Evolutionary conservation across 2,329 filamentous ascomycete genomes (phyloP), one percentile per base, ranked within the genome.

Genomic region (Epichloe sibirici): DNA sequence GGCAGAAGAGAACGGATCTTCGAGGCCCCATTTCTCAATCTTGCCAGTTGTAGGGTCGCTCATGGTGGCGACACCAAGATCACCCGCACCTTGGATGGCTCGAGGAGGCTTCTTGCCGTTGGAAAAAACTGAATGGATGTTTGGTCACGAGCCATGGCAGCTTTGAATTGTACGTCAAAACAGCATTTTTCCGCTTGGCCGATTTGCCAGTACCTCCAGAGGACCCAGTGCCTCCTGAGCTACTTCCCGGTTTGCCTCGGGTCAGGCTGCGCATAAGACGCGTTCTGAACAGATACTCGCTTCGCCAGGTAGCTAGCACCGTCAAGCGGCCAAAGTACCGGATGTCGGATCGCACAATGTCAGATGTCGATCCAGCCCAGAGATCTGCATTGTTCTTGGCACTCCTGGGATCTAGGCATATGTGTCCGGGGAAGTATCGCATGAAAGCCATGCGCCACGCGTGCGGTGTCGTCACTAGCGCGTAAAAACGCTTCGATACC

Each of bases 391-490:
- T 65, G 52, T 69, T 63, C 42, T 71, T 67, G 15, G 59, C 60
- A 4, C 57, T 53, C 46, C 66, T 67, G n/a, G 52, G 55, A 23
- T 64, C 57, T 23, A 67, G 60, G 31, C 59, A 65, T 46, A 83
- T 62, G 25, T 85, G 81, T 1, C 87, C 90, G 0, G 88, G 88
- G 61, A 97, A 98, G 70, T 84, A 91, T 56, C 90, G 88, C 59
- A 88, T 79, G 64, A 97, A 97, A 5, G 90, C 91, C 65, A 90
- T 87, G 57, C 89, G 83, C 91, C 91, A 97, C 7, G 90, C 90
- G 69, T 96, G 89, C 15, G 90, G 88, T 1, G 88, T 91, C 4
- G 89, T 95, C 52, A 97, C 86, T 42, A 97, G 75, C 50, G 78
- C 77, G 67, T 95, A 88, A 65, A 97, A 94, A 51, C 88, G 86